These are phyloP conservation scores for Heliamphora pulchella DNA, from an alignment of 179 eudicot genomes.

Conservation along the genomic window DNA sequence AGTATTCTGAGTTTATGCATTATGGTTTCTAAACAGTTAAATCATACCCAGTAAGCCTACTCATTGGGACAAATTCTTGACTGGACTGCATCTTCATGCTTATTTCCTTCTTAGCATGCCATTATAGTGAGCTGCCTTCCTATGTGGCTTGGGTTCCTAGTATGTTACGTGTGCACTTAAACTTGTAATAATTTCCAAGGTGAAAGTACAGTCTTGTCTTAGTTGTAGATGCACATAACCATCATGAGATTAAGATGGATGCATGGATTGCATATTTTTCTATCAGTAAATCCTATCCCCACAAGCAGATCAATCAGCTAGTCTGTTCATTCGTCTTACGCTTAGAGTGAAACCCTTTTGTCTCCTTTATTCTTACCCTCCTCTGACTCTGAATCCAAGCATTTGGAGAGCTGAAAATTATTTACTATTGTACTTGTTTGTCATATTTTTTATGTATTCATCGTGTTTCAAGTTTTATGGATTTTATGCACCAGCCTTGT, in stretches of 20 bases:
- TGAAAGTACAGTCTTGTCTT: neutral
- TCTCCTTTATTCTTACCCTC: neutral
- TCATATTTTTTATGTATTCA: neutral
- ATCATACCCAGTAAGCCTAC: neutral
- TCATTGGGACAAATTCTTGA: neutral
- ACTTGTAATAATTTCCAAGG: neutral
- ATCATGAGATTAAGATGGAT: too few relatives aligned
- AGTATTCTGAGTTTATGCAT: neutral
- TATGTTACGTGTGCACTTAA: neutral
- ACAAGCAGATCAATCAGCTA: too few relatives aligned
- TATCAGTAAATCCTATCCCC: too few relatives aligned
- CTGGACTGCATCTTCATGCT: neutral
- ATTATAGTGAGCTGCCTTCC: neutral
- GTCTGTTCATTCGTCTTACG: too few relatives aligned
- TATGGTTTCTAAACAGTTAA: neutral
- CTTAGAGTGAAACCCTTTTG: too few relatives aligned
- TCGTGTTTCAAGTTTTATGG: too few relatives aligned
- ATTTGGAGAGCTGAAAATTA: neutral
- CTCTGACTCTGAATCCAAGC: neutral
- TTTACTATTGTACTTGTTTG: neutral
- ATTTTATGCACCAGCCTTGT: neutral
- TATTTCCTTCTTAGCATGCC: neutral
- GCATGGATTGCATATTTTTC: too few relatives aligned
- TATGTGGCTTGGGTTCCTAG: neutral
- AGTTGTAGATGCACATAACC: neutral